phyloP scores from a whole-genome alignment of 2,329 filamentous ascomycete species.

The Colletotrichum siamense region DNA sequence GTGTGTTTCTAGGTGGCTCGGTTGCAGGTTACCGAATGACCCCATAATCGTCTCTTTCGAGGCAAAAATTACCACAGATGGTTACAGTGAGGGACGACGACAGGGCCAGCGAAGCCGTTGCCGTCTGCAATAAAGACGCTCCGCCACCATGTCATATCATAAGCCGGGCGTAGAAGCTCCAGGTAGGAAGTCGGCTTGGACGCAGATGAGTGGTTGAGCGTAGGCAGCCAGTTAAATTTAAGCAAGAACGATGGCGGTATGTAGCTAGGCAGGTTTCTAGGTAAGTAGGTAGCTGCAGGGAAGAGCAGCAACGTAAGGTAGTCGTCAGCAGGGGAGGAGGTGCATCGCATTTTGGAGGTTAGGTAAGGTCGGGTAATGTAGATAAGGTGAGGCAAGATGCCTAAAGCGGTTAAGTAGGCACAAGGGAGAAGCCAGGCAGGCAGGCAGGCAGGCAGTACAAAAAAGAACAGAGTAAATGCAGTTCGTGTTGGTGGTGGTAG shows the following conservation, averaged over 20 bases:
- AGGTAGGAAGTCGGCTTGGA: background rate
- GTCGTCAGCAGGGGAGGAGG: background rate
- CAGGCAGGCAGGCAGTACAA: background rate
- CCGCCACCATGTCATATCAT: constrained; percentile 15
- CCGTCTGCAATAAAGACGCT: constrained; percentile 8
- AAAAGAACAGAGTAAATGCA: background rate
- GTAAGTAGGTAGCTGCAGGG: background rate
- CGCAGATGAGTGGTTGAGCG: background rate
- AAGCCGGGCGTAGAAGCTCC: constrained; percentile 6
- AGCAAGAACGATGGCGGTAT: background rate
- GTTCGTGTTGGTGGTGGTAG: background rate
- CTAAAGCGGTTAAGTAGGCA: background rate
- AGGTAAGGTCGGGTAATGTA: background rate
- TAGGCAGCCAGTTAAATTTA: background rate
- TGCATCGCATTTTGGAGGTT: background rate
- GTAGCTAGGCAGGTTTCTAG: background rate
- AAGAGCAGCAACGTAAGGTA: background rate
- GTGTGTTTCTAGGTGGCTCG: background rate
- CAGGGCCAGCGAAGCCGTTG: background rate
- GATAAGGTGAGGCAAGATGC: background rate
- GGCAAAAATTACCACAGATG: background rate
- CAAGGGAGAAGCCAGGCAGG: background rate
- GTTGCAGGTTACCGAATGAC: background rate
- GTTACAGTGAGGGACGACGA: background rate
- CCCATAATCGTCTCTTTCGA: background rate